Conservation (phyloP, 148 eudicot genomes). For the Polygonum aviculare region DNA sequence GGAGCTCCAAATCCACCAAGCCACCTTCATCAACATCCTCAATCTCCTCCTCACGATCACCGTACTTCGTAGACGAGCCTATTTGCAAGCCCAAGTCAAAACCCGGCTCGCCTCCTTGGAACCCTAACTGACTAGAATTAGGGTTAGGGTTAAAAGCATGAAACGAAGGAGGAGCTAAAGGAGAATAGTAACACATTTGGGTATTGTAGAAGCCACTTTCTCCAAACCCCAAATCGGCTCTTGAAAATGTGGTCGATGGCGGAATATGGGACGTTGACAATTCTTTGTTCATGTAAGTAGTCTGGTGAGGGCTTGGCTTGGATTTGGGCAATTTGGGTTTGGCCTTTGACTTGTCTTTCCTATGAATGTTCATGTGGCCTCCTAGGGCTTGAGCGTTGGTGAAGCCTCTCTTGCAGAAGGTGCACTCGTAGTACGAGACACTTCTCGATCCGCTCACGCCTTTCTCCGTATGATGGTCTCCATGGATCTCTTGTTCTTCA, state of each 20-base stretch:
- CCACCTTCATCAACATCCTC: not conserved
- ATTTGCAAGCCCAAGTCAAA: slow-evolving; percentile 4
- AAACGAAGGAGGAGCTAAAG: not conserved
- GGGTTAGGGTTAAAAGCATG: not conserved
- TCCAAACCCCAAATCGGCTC: not conserved
- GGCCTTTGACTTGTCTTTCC: slow-evolving; percentile 2
- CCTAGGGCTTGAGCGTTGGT: slow-evolving; percentile 11
- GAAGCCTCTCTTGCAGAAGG: slow-evolving; percentile 14
- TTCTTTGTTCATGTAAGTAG: not conserved
- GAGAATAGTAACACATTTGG: not conserved
- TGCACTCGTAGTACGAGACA: slow-evolving; percentile 1
- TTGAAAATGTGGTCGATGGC: not conserved
- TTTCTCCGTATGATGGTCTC: not conserved
- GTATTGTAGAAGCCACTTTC: not conserved
- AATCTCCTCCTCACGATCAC: not conserved
- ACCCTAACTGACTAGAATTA: not conserved
- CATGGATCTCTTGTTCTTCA: not conserved
- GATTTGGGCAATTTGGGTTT: not conserved
- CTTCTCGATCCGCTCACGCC: not conserved
- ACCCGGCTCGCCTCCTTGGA: not conserved
- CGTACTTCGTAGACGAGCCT: not conserved
- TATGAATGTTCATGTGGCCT: slow-evolving; percentile 12
- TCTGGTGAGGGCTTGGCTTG: not conserved
- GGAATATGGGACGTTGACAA: too few relatives aligned
- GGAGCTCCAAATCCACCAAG: slow-evolving; percentile 7